A percentile compares a stretch with the other conserved stretches of the same genome.
Conservation (phyloP, 176 grass and related monocot species). For the Eleusine indica region DNA sequence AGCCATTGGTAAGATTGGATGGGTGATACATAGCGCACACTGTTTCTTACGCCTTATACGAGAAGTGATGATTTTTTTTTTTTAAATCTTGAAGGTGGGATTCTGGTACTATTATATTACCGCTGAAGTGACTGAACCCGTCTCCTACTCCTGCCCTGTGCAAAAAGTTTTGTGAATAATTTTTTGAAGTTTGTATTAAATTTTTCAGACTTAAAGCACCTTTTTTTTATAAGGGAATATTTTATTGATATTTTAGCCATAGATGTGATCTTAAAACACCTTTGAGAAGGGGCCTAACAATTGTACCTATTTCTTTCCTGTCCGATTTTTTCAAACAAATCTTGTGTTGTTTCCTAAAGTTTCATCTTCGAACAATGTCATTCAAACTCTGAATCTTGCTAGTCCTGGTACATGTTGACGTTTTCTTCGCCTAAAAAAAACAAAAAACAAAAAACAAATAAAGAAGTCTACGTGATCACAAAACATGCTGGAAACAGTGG, state of each 20-base stretch:
- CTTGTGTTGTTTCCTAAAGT: not conserved
- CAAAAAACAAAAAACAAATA: not conserved
- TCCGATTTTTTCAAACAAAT: no score
- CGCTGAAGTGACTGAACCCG: no score
- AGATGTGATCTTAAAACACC: not conserved
- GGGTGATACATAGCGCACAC: slow-evolving; percentile 21
- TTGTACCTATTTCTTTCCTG: not conserved
- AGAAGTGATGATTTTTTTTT: not conserved
- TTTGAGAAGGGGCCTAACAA: not conserved
- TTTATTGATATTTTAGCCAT: no score
- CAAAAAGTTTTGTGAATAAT: not conserved
- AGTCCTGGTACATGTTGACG: not conserved
- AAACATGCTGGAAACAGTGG: no score
- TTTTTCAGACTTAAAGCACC: not conserved
- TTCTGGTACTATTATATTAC: not conserved
- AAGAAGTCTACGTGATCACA: no score
- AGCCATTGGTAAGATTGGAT: slow-evolving; percentile 18
- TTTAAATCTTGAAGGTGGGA: not conserved
- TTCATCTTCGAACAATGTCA: not conserved
- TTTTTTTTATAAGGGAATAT: no score
- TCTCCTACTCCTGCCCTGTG: not conserved
- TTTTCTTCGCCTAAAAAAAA: not conserved
- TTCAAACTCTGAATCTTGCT: not conserved
- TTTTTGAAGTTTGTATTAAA: not conserved
- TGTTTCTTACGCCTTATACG: not conserved